These are phyloP conservation scores for Solanum raphanifolium DNA, from an alignment of 257 asterid genomes.

Conservation along the genomic window DNA sequence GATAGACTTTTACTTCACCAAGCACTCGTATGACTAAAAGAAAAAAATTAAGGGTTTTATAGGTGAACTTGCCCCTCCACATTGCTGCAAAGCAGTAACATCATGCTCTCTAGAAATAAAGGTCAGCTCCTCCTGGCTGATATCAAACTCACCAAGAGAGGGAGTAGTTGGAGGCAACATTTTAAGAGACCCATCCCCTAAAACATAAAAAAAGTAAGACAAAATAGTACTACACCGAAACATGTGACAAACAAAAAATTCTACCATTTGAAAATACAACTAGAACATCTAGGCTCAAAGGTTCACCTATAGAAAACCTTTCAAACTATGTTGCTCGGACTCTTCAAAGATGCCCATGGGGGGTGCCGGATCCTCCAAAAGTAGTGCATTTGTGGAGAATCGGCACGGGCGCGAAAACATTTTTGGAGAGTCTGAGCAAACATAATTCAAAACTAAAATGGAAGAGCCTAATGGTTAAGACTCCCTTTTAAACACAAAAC, in stretches of 20 bases:
- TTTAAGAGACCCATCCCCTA: constrained; percentile 37
- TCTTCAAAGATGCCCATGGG: background rate
- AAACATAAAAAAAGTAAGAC: constrained; percentile 3
- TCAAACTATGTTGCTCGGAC: background rate
- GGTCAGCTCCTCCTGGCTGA: constrained; percentile 65
- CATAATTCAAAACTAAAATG: background rate
- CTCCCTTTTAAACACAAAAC: background rate
- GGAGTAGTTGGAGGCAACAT: constrained; percentile 24
- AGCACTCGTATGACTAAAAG: background rate
- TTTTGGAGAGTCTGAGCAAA: background rate
- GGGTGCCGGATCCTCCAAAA: background rate
- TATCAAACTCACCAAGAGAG: constrained; percentile 50
- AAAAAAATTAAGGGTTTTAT: background rate
- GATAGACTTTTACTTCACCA: background rate
- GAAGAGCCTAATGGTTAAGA: background rate
- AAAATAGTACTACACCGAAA: background rate
- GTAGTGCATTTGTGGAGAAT: background rate
- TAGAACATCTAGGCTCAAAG: background rate
- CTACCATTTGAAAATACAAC: background rate
- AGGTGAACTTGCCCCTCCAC: constrained; percentile 76
- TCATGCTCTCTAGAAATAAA: constrained; percentile 58
- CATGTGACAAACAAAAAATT: background rate
- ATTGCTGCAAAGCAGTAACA: constrained; percentile 43
- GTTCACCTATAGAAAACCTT: background rate
- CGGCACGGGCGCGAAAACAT: background rate